Evolutionary conservation across 2,329 filamentous ascomycete genomes (phyloP), one percentile per base, ranked within the genome.

Genomic region (Phialophora verrucosa): DNA sequence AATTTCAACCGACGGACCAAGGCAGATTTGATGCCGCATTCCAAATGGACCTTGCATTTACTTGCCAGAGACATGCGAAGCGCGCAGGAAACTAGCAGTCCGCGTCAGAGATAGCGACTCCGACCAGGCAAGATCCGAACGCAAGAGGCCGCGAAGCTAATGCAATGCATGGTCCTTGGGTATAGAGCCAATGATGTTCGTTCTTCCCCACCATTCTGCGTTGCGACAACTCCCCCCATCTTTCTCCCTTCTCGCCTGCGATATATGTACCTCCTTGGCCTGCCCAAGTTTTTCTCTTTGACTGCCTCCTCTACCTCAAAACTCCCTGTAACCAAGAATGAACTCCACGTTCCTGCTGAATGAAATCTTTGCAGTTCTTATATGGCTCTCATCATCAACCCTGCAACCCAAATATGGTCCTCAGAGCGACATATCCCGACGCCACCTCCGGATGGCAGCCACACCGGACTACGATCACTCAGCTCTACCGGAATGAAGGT

Each of bases 111-210:
- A n/a, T 6, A n/a, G 14, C 38, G 38, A 44, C 38, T 20, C 17
- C 38, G n/a, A 44, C 17, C 17, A 44, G 38, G 38, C 17, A 44
- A 20, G 17, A n/a, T 8, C 5, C 5, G 17, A 17, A 44, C n/a
- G n/a, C 14, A 8, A 0, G 17, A n/a, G 38, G 38, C 38, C 5
- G 20, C 5, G 32, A 47, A 29, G 56, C 56, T 59, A 59, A 59
- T 59, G 56, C 56, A 44, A 59, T 59, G 56, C 56, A 59, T 25
- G 56, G 56, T 20, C 35, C 56, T 59, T 59, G 38, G 56, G 56
- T 59, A 20, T 44, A 2, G 11, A n/a, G 27, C 56, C 32, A 29
- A 47, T 44, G 7, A 20, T 25, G 8, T 20, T 20, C 17, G 25
- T 55, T 12, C 20, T 32, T 29, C 38, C 32, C 56, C 12, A 27